Conservation (phyloP, 345 rosid species). For the Sisymbrium irio region DNA sequence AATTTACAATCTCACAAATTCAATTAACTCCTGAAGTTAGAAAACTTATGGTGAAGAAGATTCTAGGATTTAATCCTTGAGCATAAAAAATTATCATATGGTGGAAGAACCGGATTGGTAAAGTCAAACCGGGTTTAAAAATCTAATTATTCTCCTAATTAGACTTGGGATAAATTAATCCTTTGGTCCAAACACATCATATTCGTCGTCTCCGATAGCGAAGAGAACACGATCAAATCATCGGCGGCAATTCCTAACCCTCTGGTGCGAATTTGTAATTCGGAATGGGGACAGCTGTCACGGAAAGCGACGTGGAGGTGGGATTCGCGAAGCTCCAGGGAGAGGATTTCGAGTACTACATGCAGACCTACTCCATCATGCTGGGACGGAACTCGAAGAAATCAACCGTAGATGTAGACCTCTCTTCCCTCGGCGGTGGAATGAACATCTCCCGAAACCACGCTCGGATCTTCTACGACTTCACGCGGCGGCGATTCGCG, state of each 20-base stretch:
- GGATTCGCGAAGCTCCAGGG: constrained; percentile 96
- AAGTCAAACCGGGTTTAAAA: neutral
- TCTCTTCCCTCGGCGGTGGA: constrained; percentile 86
- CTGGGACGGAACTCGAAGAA: constrained; percentile 93
- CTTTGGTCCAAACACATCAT: neutral
- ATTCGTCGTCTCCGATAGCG: neutral
- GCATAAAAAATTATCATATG: no score
- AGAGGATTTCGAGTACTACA: constrained; percentile 91
- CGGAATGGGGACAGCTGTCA: neutral
- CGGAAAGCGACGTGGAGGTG: constrained; percentile 76
- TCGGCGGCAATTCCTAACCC: neutral
- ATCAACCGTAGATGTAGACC: constrained; percentile 89
- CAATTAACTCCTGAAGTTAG: no score
- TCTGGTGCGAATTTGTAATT: no score
- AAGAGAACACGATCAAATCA: neutral
- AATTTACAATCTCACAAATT: no score
- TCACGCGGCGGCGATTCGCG: constrained; percentile 87
- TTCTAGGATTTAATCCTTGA: no score
- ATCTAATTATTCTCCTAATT: neutral
- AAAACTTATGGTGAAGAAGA: no score
- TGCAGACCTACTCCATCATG: constrained; percentile 91
- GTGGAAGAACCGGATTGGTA: neutral
- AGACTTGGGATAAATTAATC: neutral
- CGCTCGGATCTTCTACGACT: constrained; percentile 90
- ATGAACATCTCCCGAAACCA: constrained; percentile 93